Evolutionary conservation across 2,329 filamentous ascomycete genomes (phyloP), one percentile per base, ranked within the genome.

Genomic region (Escovopsis sp.): DNA sequence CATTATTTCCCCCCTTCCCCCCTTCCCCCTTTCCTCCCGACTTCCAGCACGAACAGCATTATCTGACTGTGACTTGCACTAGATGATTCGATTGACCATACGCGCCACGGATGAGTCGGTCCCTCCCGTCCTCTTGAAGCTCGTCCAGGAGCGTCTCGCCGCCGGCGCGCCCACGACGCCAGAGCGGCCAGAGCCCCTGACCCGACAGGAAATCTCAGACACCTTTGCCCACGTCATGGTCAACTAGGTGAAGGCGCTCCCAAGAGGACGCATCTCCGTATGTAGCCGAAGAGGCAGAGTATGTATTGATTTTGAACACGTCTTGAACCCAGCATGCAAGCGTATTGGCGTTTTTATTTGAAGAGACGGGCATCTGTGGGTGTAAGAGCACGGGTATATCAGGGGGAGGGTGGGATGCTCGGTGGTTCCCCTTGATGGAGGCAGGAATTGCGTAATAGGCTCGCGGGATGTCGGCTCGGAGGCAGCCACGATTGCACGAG

Each of bases 71-170:
- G 34, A 24, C n/a, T 20, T 35, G 29, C 25, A 24, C 7, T 29
- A 95, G 91, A 95, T 95, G 86, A 84, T 93, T 54, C 88, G 91
- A 41, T 70, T 96, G 46, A 98, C 91, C 0, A 81, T 98, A 52
- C 76, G 91, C 47, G 91, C 89, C 6, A 98, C 91, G 1, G 89
- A 96, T 54, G 91, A 96, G 56, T 75, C 71, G 29, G 85, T 98
- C 0, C 87, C 91, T 7, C 72, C 76, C 2, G 71, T 89, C 15
- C 59, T 98, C 43, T 67, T 91, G 54, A 88, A 85, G 60, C 66
- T 84, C 44, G 94, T 98, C 86, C 83, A 93, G 56, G 84, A 89
- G 48, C 75, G 82, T 47, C 68, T 96, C 38, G 71, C 81, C 7
- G 57, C 61, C 7, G 77, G 77, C 5, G 51, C 62, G 20, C 64